A percentile compares a stretch with the other conserved stretches of the same genome.
phyloP scores from a whole-genome alignment of 208 protist species.

The Phytomonas sp. region DNA sequence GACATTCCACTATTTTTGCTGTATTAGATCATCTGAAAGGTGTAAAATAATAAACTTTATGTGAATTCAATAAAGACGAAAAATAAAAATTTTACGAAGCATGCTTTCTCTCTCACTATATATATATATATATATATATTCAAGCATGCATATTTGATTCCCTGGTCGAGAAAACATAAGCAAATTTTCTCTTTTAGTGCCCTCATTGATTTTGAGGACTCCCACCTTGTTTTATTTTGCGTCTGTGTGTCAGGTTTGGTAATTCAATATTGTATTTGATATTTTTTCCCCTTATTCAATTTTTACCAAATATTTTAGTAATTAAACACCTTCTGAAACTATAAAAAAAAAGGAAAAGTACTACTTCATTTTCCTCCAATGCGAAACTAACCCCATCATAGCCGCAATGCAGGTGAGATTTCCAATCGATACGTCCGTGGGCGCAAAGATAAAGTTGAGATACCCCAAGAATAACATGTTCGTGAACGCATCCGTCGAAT shows the following conservation, averaged over 20 bases:
- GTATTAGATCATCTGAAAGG: neutral
- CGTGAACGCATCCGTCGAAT: conserved; percentile 28
- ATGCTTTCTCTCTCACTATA: conserved; percentile 3
- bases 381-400: conserved; percentile 24
- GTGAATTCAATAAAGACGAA: neutral
- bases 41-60: too few species aligned
- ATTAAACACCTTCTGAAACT: too few species aligned
- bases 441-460: conserved; percentile 5
- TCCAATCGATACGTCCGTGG: conserved; percentile 10
- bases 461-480: conserved; percentile 16
- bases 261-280: too few species aligned
- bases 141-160: neutral
- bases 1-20: neutral
- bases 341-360: neutral
- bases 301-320: too few species aligned
- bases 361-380: conserved; percentile 20
- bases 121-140: neutral
- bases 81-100: neutral
- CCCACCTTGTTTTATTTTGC: too few species aligned
- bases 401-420: conserved; percentile 31
- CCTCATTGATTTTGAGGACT: too few species aligned
- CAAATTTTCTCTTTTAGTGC: too few species aligned
- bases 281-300: too few species aligned
- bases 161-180: neutral
- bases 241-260: too few species aligned